These are phyloP conservation scores for Maudiozyma barnettii DNA, from an alignment of 805 yeast species.

Conservation along the genomic window DNA sequence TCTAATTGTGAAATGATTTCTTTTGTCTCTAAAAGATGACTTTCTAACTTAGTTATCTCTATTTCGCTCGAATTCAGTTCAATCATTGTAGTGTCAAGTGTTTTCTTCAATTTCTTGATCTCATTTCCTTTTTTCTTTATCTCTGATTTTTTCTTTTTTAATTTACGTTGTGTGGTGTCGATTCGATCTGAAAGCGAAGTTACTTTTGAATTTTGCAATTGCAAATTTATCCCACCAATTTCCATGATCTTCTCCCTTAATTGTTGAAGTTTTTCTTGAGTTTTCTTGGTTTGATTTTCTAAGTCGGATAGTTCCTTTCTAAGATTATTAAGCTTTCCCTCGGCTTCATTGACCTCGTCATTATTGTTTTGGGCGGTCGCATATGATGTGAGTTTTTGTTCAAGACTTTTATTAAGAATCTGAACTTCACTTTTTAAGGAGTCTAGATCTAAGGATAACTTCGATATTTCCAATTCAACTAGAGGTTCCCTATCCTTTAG, in stretches of 20 bases:
- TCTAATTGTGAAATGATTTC: constrained; percentile 25
- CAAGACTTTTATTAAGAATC: constrained; percentile 37
- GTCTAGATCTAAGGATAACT: constrained; percentile 53
- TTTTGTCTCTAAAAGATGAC: constrained; percentile 28
- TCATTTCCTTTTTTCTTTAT: constrained; percentile 57
- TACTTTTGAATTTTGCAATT: constrained; percentile 72
- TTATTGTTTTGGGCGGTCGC: constrained; percentile 22
- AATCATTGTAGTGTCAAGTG: constrained; percentile 35
- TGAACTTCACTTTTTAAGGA: constrained; percentile 45
- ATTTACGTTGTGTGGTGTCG: constrained; percentile 47
- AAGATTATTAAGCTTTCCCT: constrained; percentile 23
- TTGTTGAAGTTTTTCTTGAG: constrained; percentile 43
- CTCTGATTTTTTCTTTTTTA: constrained; percentile 46
- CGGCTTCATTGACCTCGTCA: constrained; percentile 19
- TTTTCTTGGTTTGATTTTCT: constrained; percentile 42
- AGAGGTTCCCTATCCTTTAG: constrained; percentile 62
- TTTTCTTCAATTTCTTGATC: constrained; percentile 43
- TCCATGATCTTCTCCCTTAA: constrained; percentile 76
- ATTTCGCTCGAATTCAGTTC: constrained; percentile 38
- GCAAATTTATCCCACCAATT: constrained; percentile 81
- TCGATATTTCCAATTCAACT: constrained; percentile 51
- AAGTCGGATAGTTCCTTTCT: constrained; percentile 37
- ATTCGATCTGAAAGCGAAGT: constrained; percentile 62
- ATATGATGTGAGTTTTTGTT: constrained; percentile 25
- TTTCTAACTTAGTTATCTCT: constrained; percentile 25